Conservation (phyloP, 1,284 basidiomycete genomes). For the Moesziomyces antarcticus region DNA sequence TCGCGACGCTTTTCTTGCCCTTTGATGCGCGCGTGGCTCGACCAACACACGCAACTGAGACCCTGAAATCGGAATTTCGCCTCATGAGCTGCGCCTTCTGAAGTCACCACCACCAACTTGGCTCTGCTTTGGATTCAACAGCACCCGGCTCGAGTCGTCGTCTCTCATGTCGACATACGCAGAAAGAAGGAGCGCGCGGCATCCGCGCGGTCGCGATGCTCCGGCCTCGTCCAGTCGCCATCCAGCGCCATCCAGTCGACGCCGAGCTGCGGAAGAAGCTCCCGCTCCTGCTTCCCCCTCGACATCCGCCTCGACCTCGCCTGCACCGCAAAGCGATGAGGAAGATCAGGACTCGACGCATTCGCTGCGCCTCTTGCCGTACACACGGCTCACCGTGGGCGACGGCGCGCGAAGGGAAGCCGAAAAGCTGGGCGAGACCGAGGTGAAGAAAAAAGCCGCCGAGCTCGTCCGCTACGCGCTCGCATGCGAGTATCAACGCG, state of each 20-base stretch:
- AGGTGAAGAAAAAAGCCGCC: conserved; percentile 43
- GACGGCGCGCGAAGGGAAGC: conserved; percentile 23
- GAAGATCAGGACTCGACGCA: conserved; percentile 13
- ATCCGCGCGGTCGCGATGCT: background rate
- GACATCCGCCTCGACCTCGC: background rate
- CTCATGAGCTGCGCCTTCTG: background rate
- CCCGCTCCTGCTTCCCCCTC: no score
- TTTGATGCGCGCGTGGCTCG: no score
- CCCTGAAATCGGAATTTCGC: background rate
- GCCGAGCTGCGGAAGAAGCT: background rate
- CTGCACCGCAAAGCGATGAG: conserved; percentile 6
- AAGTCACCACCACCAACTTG: no score
- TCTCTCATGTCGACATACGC: background rate
- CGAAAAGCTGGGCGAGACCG: conserved; percentile 31
- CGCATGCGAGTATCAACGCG: conserved; percentile 48
- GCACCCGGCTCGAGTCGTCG: background rate
- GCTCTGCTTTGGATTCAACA: no score
- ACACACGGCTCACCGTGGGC: conserved; percentile 19
- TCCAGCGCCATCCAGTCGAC: conserved; percentile 7
- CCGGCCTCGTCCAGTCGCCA: conserved; percentile 17
- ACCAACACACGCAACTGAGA: background rate
- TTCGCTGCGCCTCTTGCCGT: background rate
- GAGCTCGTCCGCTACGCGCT: conserved; percentile 55
- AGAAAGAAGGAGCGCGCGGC: background rate
- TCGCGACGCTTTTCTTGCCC: background rate